Conservation (phyloP, 163 green algal genomes). For the Botryococcus braunii region DNA sequence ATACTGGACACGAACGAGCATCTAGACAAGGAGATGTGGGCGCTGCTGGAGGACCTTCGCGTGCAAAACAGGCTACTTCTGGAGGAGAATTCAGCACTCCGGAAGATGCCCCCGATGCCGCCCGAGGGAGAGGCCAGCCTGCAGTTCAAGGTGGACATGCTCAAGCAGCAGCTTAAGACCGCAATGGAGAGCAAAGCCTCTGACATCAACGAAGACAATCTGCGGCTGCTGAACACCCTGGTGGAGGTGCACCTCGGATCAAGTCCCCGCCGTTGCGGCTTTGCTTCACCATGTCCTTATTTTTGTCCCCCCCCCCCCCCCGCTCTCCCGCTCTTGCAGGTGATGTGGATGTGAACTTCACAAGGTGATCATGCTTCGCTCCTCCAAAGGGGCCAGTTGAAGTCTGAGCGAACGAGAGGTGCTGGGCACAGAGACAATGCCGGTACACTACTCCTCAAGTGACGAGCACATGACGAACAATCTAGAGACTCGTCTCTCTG, state of each 20-base stretch:
- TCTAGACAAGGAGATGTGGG: slow-evolving; percentile 10
- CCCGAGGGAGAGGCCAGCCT: not conserved
- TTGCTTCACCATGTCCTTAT: too few species aligned
- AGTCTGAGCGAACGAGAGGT: too few species aligned
- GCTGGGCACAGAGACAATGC: too few species aligned
- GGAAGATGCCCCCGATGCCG: not conserved
- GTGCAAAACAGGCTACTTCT: not conserved
- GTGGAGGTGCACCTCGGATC: not conserved
- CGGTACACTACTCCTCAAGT: too few species aligned
- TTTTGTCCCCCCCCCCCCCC: too few species aligned
- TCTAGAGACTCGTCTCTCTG: too few species aligned
- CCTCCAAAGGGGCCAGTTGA: too few species aligned
- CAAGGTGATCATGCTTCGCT: too few species aligned
- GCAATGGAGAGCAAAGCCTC: slow-evolving; percentile 3
- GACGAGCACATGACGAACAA: too few species aligned
- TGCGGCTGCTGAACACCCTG: slow-evolving; percentile 10
- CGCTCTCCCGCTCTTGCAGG: not conserved
- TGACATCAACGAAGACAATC: slow-evolving; percentile 17
- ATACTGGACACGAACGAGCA: slow-evolving; percentile 3
- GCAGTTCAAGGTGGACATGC: not conserved
- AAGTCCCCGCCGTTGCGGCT: too few species aligned
- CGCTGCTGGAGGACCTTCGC: slow-evolving; percentile 7
- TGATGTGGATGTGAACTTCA: not conserved
- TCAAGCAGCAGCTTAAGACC: slow-evolving; percentile 5
- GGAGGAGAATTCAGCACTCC: not conserved